Percentiles rank a stretch among this genome's conserved stretches.
Evolutionary conservation across 2,329 filamentous ascomycete genomes (phyloP).

Genomic region (Ascochyta lentis): DNA sequence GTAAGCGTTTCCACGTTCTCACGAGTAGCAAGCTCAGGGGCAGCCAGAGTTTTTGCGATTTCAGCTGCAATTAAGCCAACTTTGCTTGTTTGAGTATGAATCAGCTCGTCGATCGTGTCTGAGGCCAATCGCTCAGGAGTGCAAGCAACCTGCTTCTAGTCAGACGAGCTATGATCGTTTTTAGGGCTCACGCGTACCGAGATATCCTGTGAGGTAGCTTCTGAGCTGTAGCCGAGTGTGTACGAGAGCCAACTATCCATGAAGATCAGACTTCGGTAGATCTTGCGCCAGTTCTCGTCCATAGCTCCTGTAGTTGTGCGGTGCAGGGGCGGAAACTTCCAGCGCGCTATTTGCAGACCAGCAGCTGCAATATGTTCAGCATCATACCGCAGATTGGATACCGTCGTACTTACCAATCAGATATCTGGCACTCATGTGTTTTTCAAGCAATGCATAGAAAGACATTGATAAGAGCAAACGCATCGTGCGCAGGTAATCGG

Average conservation of each 20-base stretch:
- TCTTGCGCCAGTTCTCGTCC: slow-evolving; percentile 33
- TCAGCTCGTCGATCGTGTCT: slow-evolving; percentile 38
- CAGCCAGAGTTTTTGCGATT: slow-evolving; percentile 42
- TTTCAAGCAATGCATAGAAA: slow-evolving; percentile 47
- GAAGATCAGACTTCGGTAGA: slow-evolving; percentile 47
- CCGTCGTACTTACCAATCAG: slow-evolving; percentile 38
- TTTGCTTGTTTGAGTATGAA: slow-evolving; percentile 45
- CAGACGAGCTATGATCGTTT: slow-evolving; percentile 12
- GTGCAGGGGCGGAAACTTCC: slow-evolving; percentile 31
- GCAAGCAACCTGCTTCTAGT: slow-evolving; percentile 34
- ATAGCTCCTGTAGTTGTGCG: not conserved
- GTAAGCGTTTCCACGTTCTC: slow-evolving; percentile 39
- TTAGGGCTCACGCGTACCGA: slow-evolving; percentile 27
- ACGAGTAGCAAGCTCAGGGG: slow-evolving; percentile 39
- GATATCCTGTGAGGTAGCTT: slow-evolving; percentile 38
- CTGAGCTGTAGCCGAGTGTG: slow-evolving; percentile 45
- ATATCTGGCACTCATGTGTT: slow-evolving; percentile 49
- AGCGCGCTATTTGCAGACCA: slow-evolving; percentile 46
- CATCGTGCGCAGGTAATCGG: slow-evolving; percentile 45
- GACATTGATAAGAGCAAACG: slow-evolving; percentile 45
- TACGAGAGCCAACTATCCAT: slow-evolving; percentile 51
- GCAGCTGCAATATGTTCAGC: slow-evolving; percentile 35
- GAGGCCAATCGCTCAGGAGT: slow-evolving; percentile 17
- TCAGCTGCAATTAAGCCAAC: slow-evolving; percentile 47
- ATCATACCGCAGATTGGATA: not conserved